Percentiles rank a stretch among this genome's conserved stretches.
Evolutionary conservation across 768 basidiomycete species (phyloP).

Genomic region (Roridomyces roridus): DNA sequence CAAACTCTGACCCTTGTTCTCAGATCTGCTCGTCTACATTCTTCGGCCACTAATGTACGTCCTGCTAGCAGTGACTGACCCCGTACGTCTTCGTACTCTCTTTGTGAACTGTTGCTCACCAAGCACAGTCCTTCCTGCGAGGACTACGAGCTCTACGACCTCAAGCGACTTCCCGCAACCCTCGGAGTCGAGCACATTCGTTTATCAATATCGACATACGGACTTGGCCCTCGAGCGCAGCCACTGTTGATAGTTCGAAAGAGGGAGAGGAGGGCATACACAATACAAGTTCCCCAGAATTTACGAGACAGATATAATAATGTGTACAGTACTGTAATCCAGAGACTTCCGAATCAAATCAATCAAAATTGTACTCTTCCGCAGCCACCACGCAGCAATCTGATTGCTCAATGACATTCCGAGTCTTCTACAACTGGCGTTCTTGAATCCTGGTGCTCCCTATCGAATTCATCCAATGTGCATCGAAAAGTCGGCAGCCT

Average conservation of each 20-base stretch:
- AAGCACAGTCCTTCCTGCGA: slow-evolving; percentile 14
- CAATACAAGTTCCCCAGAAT: neutral
- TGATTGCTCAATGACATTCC: too few species aligned
- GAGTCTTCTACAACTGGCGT: too few species aligned
- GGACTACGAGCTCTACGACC: slow-evolving; percentile 4
- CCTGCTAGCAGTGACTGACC: slow-evolving; percentile 9
- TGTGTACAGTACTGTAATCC: too few species aligned
- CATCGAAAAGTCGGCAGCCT: too few species aligned
- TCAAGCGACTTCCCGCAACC: neutral
- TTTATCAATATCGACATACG: too few species aligned
- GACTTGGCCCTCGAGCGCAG: neutral
- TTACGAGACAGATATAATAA: slow-evolving; percentile 1
- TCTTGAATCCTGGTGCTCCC: too few species aligned
- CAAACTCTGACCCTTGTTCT: neutral
- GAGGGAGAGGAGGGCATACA: too few species aligned
- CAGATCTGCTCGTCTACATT: slow-evolving; percentile 2
- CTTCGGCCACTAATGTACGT: slow-evolving; percentile 6
- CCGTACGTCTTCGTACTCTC: neutral
- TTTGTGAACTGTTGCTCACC: neutral
- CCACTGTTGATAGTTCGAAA: neutral
- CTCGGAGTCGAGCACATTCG: neutral
- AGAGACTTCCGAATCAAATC: too few species aligned
- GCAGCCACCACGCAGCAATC: too few species aligned
- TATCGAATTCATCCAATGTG: too few species aligned
- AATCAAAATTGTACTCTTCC: too few species aligned